Evolutionary conservation across 805 yeast species (phyloP), one percentile per base, ranked within the genome.

Genomic region (Wickerhamomyces canadensis): DNA sequence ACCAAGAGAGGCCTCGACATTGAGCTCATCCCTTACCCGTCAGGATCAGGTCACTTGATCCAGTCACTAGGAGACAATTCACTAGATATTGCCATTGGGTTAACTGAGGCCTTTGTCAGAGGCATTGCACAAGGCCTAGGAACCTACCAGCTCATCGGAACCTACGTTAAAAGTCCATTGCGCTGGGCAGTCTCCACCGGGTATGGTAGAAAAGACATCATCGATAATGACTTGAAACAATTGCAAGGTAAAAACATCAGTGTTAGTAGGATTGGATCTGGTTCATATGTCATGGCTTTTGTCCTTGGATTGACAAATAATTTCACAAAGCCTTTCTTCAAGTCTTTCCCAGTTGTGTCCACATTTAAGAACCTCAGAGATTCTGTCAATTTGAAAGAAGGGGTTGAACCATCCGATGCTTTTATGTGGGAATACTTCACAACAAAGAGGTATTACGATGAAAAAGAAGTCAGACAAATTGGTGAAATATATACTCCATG

Each of bases 401-500:
- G 57, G 4, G 67, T 70, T 17, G 60, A 58, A 22, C 56, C 68
- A 16, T 68, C 80, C 25, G 96, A 88, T 54, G 94, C 91, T 3
- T 88, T 88, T 60, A 84, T 89, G 95, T 88, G 97, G 97, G 97
- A 88, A 54, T 74, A 84, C 60, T 88, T 88, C 66, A 88, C 97
- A 1, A 78, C 89, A 24, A 88, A 88, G 55, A 77, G 76, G 56
- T 88, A 84, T 64, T 86, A 84, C 58, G 96, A 85, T 52, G 71
- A 64, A 38, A 72, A 76, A 16, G 96, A 87, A 51, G 80, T 89
- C 61, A 85, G 83, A 61, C 67, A 74, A 48, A 78, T 88, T 42
- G 97, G 95, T 13, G 85, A 84, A 47, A 87, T 88, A 40, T 84
- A 83, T 61, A 88, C 97, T 1, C 97, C 97, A 15, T 88, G 97